Evolutionary conservation across 1,139 yeast species (phyloP), one percentile per base, ranked within the genome.

Genomic region (Candida albicans): DNA sequence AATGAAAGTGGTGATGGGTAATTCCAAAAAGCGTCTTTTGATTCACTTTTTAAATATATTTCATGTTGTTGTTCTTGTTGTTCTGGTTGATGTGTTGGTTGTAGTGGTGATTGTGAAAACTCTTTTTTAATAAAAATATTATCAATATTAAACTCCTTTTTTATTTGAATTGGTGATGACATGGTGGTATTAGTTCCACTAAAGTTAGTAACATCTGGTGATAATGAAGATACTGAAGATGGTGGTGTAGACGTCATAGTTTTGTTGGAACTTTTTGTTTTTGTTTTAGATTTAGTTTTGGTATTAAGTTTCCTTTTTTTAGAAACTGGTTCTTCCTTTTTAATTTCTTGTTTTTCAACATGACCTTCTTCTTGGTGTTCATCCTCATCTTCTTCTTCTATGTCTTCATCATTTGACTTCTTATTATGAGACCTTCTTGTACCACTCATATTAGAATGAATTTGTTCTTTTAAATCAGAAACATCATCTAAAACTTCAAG

Each of bases 1-100:
- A 72, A 69, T 37, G 77, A 71, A 37, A 73, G 67, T 25, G 79
- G 79, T 29, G 76, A 70, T 49, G 73, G 64, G 53, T 71, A 73
- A 56, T 64, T 68, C 55, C 59, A 67, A 52, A 60, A 66, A 22
- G 58, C 52, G 34, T 47, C 47, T 34, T 48, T 48, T 26, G 47
- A 44, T 18, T 33, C 37, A n/a, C 10, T 36, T 47, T 46, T 37
- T 41, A 45, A 32, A 48, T 39, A 29, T 28, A 33, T 14, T 5
- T 34, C 34, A 33, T 42, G 41, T 15, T 39, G 33, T 18, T 33
- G 41, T 15, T 39, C 29, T 18, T 33, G 33, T 24, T 37, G 40
- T 36, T 27, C 37, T 15, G n/a, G n/a, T n/a, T n/a, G n/a, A n/a
- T 37, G 43, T 10, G 31, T 29, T 35, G 24, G 39, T 15, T 31